phyloP scores from a whole-genome alignment of 305 asterid species.

The Stenogyne calaminthoides region DNA sequence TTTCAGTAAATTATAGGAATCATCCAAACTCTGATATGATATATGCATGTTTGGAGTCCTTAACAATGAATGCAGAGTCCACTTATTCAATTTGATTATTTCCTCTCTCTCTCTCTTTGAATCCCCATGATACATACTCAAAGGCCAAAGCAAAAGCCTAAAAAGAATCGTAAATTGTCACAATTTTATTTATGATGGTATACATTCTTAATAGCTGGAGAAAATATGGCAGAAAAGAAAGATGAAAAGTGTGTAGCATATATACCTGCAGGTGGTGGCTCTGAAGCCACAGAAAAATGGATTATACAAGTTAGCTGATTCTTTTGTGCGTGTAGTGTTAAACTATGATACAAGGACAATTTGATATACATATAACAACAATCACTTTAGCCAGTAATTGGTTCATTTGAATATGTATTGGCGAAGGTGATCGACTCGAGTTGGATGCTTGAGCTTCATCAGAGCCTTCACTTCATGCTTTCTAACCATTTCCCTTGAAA shows the following conservation, averaged over 20 bases:
- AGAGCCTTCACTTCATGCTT: slow-evolving; percentile 95
- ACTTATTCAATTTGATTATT: slow-evolving; percentile 9
- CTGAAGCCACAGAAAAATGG: slow-evolving; percentile 29
- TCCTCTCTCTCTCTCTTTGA: slow-evolving; percentile 17
- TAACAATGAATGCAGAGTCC: neutral
- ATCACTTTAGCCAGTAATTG: neutral
- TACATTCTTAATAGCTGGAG: slow-evolving; percentile 3
- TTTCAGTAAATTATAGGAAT: slow-evolving; percentile 47
- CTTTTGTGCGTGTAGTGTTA: slow-evolving; percentile 28
- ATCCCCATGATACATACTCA: neutral
- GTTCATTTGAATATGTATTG: slow-evolving; percentile 54
- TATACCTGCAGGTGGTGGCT: slow-evolving; percentile 24
- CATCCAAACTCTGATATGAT: slow-evolving; percentile 46
- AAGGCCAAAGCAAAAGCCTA: no score
- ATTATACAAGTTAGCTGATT: slow-evolving; percentile 22
- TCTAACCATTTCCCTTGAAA: slow-evolving; percentile 91
- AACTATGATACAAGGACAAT: slow-evolving; percentile 34
- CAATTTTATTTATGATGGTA: neutral
- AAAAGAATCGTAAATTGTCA: neutral
- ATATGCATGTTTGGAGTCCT: slow-evolving; percentile 44
- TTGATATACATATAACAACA: slow-evolving; percentile 7
- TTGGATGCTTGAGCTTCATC: slow-evolving; percentile 96
- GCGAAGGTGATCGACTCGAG: slow-evolving; percentile 85
- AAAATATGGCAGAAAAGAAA: neutral
- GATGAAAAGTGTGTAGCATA: neutral